Percentiles rank a stretch among this genome's conserved stretches.
Evolutionary conservation across 257 asterid species (phyloP).

Genomic region (Solanum pennellii): DNA sequence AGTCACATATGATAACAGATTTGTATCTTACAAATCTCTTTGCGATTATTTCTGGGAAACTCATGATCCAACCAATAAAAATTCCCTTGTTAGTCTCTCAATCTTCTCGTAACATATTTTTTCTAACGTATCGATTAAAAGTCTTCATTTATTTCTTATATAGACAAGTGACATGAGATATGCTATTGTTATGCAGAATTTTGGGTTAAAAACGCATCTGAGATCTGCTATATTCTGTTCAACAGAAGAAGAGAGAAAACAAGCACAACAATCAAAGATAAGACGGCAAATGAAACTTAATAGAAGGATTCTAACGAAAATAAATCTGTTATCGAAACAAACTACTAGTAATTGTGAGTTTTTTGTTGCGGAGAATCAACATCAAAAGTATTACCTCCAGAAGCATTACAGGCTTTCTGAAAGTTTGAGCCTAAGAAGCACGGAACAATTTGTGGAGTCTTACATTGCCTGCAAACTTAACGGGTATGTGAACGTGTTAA

Average conservation of each 20-base stretch:
- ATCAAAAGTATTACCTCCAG: slow-evolving; percentile 1
- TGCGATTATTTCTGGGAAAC: not conserved
- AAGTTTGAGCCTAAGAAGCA: not conserved
- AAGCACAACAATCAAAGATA: not conserved
- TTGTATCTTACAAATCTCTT: not conserved
- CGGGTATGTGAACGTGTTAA: not conserved
- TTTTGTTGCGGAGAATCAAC: not conserved
- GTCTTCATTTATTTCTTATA: not conserved
- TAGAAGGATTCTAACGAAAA: not conserved
- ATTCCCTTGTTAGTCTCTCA: not conserved
- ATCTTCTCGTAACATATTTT: not conserved
- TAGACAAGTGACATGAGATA: not conserved
- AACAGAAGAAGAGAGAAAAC: slow-evolving; percentile 1
- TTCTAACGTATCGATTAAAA: not conserved
- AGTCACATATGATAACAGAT: not conserved
- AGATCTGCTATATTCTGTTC: not conserved
- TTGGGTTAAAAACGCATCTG: not conserved
- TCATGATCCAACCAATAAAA: not conserved
- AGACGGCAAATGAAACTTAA: slow-evolving; percentile 2
- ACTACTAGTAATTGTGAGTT: not conserved
- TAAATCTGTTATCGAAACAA: not conserved
- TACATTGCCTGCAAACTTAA: not conserved
- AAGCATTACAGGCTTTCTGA: not conserved
- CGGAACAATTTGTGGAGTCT: not conserved
- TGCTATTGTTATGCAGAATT: not conserved